Evolutionary conservation across 2,329 filamentous ascomycete genomes (phyloP).

Genomic region (Colletotrichum incanum): DNA sequence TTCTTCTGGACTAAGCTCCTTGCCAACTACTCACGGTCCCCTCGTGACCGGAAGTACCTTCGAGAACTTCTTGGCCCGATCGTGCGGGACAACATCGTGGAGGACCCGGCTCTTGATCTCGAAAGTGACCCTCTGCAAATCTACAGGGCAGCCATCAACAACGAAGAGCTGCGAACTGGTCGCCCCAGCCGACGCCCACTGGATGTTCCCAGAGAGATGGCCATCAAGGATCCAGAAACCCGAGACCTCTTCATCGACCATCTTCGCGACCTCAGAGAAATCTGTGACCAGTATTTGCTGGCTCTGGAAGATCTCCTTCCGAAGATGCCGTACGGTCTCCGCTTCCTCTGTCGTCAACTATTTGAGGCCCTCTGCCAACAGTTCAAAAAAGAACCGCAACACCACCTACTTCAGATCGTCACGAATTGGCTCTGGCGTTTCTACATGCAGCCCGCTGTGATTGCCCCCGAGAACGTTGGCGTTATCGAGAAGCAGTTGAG

Average conservation of each 20-base stretch:
- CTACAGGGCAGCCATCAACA: constrained; percentile 95
- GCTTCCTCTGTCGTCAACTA: constrained; percentile 89
- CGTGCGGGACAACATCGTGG: constrained; percentile 92
- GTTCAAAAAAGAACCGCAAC: constrained; percentile 85
- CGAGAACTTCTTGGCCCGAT: constrained; percentile 88
- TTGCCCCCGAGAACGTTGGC: constrained; percentile 92
- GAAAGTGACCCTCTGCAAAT: constrained; percentile 99
- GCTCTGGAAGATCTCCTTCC: constrained; percentile 87
- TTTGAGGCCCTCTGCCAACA: constrained; percentile 83
- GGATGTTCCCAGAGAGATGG: constrained; percentile 90
- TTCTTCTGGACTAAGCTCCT: constrained; percentile 95
- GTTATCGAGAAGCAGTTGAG: constrained; percentile 92
- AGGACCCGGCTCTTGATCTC: constrained; percentile 90
- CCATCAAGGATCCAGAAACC: constrained; percentile 96
- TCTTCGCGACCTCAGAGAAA: constrained; percentile 92
- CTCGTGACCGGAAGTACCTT: constrained; percentile 92
- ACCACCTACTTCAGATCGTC: constrained; percentile 85
- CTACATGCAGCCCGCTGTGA: constrained; percentile 91
- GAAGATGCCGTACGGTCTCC: constrained; percentile 92
- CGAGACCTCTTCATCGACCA: constrained; percentile 94
- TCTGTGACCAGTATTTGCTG: constrained; percentile 90
- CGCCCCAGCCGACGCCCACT: constrained; percentile 84
- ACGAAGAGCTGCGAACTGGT: constrained; percentile 95
- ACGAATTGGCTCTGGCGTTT: constrained; percentile 95
- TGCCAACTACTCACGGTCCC: constrained; percentile 89